Base-by-base conservation (phyloP, 2,329 filamentous ascomycete genomes). In the Fusarium penzigii region DNA sequence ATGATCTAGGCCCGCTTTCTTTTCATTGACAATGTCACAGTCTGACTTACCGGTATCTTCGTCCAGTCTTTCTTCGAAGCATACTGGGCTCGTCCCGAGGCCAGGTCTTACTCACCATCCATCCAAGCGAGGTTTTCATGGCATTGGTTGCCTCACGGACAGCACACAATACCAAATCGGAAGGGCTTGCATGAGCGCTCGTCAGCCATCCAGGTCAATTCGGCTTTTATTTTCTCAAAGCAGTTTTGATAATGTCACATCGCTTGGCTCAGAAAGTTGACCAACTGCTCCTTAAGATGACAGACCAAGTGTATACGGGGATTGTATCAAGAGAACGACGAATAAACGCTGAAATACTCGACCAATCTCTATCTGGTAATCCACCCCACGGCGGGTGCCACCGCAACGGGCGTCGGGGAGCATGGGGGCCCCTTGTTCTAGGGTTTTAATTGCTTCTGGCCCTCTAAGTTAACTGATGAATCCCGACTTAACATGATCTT, bases 321-420 rank as follows among this genome's bases (percentile, higher is more conserved):
- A 25, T 25, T 25, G 20, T 25, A 25, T 25, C 20, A 25, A 25
- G 20, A 25, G 20, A 25, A 25, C 20, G 20, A 25, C 20, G 20
- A 25, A 25, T 25, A 25, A 25, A 25, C 20, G 20, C 20, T 25
- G 20, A 7, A 25, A 5, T 5, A 25, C 20, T 25, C 7, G 20
- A 25, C 5, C 39, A 46, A 45, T 52, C 52, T 60, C 29, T 38
- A 53, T 52, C 48, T 49, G 56, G 50, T 50, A 54, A 58, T 61
- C 44, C 16, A 63, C 59, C 60, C 61, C 61, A 61, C 59, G 57
- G 59, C 38, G 58, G 48, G 38, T 57, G 52, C 50, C 49, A 32
- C 41, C 57, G 43, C 48, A 58, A 55, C 57, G 61, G 59, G 59
- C 59, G 61, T 55, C 63, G 42, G 39, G 40, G 49, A 42, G 41